Evolutionary conservation across 139 green algal genomes (phyloP).

Genomic region (Micractinium sp.): DNA sequence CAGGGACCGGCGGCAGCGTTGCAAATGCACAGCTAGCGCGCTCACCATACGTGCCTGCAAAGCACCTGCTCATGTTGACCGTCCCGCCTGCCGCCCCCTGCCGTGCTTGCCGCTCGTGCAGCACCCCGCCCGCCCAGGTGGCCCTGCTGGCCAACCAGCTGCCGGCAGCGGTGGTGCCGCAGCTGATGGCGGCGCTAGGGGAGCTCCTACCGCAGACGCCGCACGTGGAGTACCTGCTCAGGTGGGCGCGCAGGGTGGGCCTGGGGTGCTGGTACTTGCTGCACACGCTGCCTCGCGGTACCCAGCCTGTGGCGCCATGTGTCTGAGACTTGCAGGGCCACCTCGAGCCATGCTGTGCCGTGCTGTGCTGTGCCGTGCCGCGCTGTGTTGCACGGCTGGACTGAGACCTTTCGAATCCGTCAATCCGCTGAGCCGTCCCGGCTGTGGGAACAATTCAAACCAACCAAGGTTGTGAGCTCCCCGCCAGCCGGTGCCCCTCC

Average conservation of each 20-base stretch:
- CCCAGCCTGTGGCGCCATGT: background rate
- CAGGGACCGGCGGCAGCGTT: background rate
- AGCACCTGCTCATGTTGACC: background rate
- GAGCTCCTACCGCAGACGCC: conserved; percentile 63
- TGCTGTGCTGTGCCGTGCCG: background rate
- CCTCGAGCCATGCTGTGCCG: no score
- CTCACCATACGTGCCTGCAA: background rate
- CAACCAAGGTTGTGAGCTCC: background rate
- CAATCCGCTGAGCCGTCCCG: background rate
- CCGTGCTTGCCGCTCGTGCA: background rate
- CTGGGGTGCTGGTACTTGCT: background rate
- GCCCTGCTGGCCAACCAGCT: conserved; percentile 56
- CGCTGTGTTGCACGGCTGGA: background rate
- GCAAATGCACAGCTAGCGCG: background rate
- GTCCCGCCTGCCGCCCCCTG: background rate
- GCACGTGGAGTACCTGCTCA: conserved; percentile 87
- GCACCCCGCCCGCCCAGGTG: conserved; percentile 45
- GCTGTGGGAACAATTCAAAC: background rate
- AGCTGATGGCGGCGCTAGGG: conserved; percentile 66
- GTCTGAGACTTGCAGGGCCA: background rate
- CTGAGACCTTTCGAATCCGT: background rate
- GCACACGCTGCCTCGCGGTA: background rate
- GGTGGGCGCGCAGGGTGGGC: conserved; percentile 55
- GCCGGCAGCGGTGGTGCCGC: conserved; percentile 57
- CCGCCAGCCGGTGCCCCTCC: background rate